Conservation (phyloP, 257 asterid genomes). For the Haberlea rhodopensis region DNA sequence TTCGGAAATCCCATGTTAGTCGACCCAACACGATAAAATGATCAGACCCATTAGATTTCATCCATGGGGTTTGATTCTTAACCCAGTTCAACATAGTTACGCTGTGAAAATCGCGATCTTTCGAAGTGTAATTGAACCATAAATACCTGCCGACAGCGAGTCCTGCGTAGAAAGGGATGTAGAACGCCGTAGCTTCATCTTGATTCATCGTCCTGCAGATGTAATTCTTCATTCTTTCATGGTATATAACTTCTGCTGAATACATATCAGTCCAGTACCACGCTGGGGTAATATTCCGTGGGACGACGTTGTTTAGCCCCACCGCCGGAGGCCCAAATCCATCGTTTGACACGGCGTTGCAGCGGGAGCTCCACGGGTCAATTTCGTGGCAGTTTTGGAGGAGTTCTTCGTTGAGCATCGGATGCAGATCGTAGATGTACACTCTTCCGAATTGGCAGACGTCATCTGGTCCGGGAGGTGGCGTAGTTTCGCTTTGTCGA, state of each 20-base stretch:
- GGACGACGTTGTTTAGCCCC: too few species aligned
- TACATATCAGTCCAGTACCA: slow-evolving; percentile 60
- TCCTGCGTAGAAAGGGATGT: slow-evolving; percentile 66
- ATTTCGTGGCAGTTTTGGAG: too few species aligned
- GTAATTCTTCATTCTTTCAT: slow-evolving; percentile 38
- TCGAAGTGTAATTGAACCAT: slow-evolving; percentile 50
- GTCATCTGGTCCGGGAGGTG: too few species aligned
- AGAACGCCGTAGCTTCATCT: slow-evolving; percentile 53
- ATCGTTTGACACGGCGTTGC: too few species aligned
- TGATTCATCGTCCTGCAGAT: slow-evolving; percentile 49
- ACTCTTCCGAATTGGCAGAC: too few species aligned
- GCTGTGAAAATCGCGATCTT: slow-evolving; percentile 43
- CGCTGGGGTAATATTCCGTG: too few species aligned
- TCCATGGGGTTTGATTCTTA: slow-evolving; percentile 31
- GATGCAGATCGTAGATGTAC: too few species aligned
- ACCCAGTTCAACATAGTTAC: slow-evolving; percentile 50
- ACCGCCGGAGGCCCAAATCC: too few species aligned
- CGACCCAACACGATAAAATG: slow-evolving; percentile 56
- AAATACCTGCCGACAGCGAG: slow-evolving; percentile 55
- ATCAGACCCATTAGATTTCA: slow-evolving; percentile 44
- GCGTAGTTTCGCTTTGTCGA: too few species aligned
- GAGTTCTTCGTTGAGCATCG: too few species aligned
- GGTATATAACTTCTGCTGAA: slow-evolving; percentile 50
- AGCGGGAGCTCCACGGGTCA: too few species aligned
- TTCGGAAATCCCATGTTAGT: slow-evolving; percentile 72